phyloP scores from a whole-genome alignment of 192 early-diverging fungal species.

The Coemansia sp. region DNA sequence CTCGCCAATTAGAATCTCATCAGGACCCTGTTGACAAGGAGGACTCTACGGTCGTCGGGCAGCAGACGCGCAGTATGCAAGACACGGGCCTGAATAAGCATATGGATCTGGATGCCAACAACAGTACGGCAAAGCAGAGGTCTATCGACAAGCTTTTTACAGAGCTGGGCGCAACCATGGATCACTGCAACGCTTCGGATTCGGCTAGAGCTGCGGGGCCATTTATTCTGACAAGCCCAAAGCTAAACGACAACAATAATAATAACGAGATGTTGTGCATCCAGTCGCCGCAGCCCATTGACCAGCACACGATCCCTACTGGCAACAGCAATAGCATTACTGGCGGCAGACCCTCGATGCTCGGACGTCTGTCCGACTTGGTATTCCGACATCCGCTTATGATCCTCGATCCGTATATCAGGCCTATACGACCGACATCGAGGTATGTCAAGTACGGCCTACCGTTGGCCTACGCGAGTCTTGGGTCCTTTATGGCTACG shows the following conservation, averaged over 20 bases:
- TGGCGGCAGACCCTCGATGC: background rate
- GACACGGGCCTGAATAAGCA: too few relatives aligned
- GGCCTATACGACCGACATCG: slow-evolving; percentile 34
- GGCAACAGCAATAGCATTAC: too few relatives aligned
- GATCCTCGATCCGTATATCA: slow-evolving; percentile 18
- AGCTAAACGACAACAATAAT: background rate
- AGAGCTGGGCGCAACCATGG: background rate
- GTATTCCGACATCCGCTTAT: slow-evolving; percentile 15
- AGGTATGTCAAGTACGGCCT: slow-evolving; percentile 57
- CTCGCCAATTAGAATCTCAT: too few relatives aligned
- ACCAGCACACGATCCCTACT: background rate
- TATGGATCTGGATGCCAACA: too few relatives aligned
- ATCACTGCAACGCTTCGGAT: background rate
- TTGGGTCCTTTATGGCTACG: slow-evolving; percentile 76
- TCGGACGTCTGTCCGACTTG: background rate
- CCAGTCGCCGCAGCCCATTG: background rate
- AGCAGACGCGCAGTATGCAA: too few relatives aligned
- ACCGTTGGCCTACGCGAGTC: slow-evolving; percentile 67
- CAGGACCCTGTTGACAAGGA: too few relatives aligned
- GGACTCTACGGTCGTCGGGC: too few relatives aligned
- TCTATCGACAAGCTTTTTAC: background rate
- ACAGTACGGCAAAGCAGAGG: background rate
- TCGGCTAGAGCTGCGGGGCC: background rate
- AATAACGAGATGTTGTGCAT: background rate
- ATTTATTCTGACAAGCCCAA: background rate